Conservation (phyloP, 345 rosid genomes). For the Hypericum androsaemum region DNA sequence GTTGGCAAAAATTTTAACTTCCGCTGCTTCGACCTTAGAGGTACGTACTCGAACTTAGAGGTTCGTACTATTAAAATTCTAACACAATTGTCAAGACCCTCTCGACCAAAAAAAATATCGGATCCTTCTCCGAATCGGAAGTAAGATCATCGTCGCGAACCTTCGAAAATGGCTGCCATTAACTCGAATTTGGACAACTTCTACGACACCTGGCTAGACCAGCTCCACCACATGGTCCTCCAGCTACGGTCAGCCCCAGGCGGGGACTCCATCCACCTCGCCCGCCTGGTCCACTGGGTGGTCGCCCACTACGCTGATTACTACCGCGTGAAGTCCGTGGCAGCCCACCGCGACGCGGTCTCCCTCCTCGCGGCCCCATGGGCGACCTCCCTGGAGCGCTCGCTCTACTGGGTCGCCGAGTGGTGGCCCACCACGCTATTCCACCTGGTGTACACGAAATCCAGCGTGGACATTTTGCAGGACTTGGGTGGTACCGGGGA, state of each 20-base stretch:
- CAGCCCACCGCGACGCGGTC: conserved; percentile 41
- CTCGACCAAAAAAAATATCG: too few relatives aligned
- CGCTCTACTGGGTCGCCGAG: conserved; percentile 75
- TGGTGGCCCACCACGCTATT: conserved; percentile 78
- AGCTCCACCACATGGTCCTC: conserved; percentile 36
- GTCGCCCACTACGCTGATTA: conserved; percentile 50
- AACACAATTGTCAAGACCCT: too few relatives aligned
- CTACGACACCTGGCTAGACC: conserved; percentile 51
- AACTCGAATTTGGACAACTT: conserved; percentile 33
- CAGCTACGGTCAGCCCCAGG: conserved; percentile 41
- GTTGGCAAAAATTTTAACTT: too few relatives aligned
- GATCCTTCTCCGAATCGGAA: too few relatives aligned
- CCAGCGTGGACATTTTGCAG: conserved; percentile 63
- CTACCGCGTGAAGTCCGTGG: conserved; percentile 37
- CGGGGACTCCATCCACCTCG: conserved; percentile 22
- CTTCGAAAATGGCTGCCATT: neutral
- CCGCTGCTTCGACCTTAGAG: too few relatives aligned
- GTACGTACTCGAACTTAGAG: too few relatives aligned
- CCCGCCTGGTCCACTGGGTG: conserved; percentile 31
- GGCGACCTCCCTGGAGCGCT: conserved; percentile 66
- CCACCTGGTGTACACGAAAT: conserved; percentile 72
- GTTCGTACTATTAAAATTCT: too few relatives aligned
- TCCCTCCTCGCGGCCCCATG: conserved; percentile 55
- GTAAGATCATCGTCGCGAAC: too few relatives aligned
- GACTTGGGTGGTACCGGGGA: conserved; percentile 62